Evolutionary conservation across 306 rosid species (phyloP).

Genomic region (Glycine tomentella): DNA sequence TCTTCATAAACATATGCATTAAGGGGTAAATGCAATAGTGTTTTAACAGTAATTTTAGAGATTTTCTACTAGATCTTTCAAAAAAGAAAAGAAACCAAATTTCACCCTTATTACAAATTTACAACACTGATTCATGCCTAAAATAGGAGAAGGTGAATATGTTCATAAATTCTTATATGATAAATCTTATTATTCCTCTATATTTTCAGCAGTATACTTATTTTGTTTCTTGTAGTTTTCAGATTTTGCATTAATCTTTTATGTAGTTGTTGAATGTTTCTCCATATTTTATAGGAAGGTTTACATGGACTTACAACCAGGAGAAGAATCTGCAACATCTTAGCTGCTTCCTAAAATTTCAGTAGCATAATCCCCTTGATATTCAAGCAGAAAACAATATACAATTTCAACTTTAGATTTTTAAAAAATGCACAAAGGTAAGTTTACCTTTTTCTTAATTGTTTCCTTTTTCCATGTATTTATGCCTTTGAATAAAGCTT

Average conservation of each 20-base stretch:
- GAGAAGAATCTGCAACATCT: constrained; percentile 59
- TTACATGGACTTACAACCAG: constrained; percentile 54
- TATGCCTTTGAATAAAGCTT: constrained; percentile 77
- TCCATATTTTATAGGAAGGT: constrained; percentile 6
- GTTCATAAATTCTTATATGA: background rate
- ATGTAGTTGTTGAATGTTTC: constrained; percentile 16
- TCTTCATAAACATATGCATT: constrained; percentile 59
- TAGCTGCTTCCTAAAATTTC: constrained; percentile 72
- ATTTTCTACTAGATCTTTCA: background rate
- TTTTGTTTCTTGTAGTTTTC: constrained; percentile 4
- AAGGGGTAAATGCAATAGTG: constrained; percentile 8
- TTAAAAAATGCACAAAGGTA: background rate
- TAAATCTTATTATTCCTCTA: constrained; percentile 2
- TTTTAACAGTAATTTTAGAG: background rate
- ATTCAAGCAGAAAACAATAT: constrained; percentile 12
- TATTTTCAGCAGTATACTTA: background rate
- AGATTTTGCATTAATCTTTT: constrained; percentile 7
- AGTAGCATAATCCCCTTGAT: constrained; percentile 14
- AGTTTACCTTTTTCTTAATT: constrained; percentile 66
- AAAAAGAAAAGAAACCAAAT: background rate
- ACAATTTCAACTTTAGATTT: constrained; percentile 8
- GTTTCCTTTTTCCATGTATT: constrained; percentile 86
- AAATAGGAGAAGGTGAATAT: background rate
- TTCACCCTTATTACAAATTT: background rate
- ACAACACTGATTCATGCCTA: background rate